phyloP scores from a whole-genome alignment of 2,329 filamentous ascomycete genomes.

The Colletotrichum filicis region DNA sequence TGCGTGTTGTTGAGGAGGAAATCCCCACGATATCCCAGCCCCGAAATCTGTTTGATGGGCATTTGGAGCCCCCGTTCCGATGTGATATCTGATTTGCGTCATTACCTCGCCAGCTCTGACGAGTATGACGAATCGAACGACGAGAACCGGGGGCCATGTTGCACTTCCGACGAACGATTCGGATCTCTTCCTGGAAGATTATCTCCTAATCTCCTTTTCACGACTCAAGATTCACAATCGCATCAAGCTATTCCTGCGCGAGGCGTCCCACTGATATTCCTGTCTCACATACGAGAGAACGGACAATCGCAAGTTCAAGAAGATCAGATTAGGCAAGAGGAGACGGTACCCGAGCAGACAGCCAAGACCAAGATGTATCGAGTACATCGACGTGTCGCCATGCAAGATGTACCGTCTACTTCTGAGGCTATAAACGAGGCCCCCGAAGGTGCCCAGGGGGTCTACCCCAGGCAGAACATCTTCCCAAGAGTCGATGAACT shows the following conservation, averaged over 20 bases:
- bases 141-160: background rate
- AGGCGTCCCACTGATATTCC: background rate
- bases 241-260: background rate
- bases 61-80: background rate
- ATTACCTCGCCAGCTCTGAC: slow-evolving; percentile 6
- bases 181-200: background rate
- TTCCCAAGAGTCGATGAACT: slow-evolving; percentile 9
- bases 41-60: slow-evolving; percentile 2
- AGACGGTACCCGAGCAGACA: background rate
- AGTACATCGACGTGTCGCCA: background rate
- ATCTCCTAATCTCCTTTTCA: background rate
- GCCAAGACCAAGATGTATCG: slow-evolving; percentile 1
- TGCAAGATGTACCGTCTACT: slow-evolving; percentile 24
- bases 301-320: background rate
- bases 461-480: background rate
- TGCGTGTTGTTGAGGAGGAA: background rate
- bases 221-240: background rate
- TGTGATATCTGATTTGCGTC: slow-evolving; percentile 31
- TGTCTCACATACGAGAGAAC: background rate
- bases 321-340: background rate
- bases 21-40: background rate
- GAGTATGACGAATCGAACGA: slow-evolving; percentile 17
- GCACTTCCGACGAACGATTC: background rate
- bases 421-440: background rate
- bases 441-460: background rate